phyloP scores from a whole-genome alignment of 768 basidiomycete genomes.

The Leccinum aurantiacum region DNA sequence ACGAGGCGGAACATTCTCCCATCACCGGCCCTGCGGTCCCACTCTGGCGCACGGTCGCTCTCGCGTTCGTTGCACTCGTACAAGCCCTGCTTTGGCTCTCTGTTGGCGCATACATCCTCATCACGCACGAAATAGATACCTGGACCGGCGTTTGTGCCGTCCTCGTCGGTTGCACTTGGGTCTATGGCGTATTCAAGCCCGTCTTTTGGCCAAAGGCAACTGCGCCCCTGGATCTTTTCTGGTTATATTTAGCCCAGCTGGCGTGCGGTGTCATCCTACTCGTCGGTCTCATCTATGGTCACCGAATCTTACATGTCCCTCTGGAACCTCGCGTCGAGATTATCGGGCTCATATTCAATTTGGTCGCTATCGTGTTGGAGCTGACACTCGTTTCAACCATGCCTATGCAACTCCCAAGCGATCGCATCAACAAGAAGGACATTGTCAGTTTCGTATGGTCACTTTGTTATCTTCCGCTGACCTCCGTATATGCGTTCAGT shows the following conservation, averaged over 20 bases:
- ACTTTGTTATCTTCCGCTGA: neutral
- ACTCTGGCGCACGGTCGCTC: slow-evolving; percentile 61
- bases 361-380: slow-evolving; percentile 43
- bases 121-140: slow-evolving; percentile 35
- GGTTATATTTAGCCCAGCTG: slow-evolving; percentile 53
- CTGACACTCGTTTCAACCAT: slow-evolving; percentile 54
- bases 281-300: slow-evolving; percentile 55
- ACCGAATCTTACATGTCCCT: slow-evolving; percentile 42
- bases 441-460: slow-evolving; percentile 49
- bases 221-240: slow-evolving; percentile 62
- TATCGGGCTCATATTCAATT: slow-evolving; percentile 37
- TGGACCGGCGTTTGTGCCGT: slow-evolving; percentile 44
- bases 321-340: slow-evolving; percentile 36
- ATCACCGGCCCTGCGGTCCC: slow-evolving; percentile 30
- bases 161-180: slow-evolving; percentile 57
- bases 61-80: slow-evolving; percentile 54
- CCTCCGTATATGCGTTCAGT: slow-evolving; percentile 16
- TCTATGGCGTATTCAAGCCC: slow-evolving; percentile 61
- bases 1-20: neutral
- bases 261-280: slow-evolving; percentile 46
- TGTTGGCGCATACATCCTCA: slow-evolving; percentile 52
- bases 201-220: slow-evolving; percentile 54
- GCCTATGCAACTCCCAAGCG: slow-evolving; percentile 67
- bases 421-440: slow-evolving; percentile 47
- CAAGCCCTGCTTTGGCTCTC: slow-evolving; percentile 60